These are phyloP conservation scores for Nemania sp. DNA, from an alignment of 2,329 filamentous ascomycete species.

Conservation along the genomic window DNA sequence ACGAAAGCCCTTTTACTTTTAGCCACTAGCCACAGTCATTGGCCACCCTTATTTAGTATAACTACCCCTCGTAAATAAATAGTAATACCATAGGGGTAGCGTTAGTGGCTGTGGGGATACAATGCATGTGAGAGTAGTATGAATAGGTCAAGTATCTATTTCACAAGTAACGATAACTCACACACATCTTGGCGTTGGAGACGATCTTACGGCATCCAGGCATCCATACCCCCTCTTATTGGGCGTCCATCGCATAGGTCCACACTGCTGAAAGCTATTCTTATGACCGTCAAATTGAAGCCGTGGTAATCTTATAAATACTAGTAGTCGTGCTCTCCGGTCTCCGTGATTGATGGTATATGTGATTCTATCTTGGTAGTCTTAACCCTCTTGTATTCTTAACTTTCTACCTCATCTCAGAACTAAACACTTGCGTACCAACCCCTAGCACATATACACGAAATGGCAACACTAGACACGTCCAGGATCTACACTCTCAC, in stretches of 20 bases:
- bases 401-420: too few relatives aligned
- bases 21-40: too few relatives aligned
- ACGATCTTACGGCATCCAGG: neutral
- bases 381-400: neutral
- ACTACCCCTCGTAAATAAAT: too few relatives aligned
- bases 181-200: too few relatives aligned
- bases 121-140: too few relatives aligned
- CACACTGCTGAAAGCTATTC: neutral
- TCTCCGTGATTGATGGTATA: neutral
- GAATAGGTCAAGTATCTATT: too few relatives aligned
- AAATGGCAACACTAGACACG: slow-evolving; percentile 16
- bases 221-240: neutral
- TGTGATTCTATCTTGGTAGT: neutral
- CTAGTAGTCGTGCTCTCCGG: neutral
- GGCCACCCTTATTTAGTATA: too few relatives aligned
- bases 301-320: neutral
- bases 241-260: neutral
- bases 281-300: neutral
- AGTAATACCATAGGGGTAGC: too few relatives aligned
- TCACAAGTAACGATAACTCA: too few relatives aligned
- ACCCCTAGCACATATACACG: neutral
- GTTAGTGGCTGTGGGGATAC: too few relatives aligned
- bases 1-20: too few relatives aligned
- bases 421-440: neutral
- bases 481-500: slow-evolving; percentile 12